phyloP scores from a whole-genome alignment of 495 filamentous ascomycete genomes.

The Aspergillus carlsbadensis region DNA sequence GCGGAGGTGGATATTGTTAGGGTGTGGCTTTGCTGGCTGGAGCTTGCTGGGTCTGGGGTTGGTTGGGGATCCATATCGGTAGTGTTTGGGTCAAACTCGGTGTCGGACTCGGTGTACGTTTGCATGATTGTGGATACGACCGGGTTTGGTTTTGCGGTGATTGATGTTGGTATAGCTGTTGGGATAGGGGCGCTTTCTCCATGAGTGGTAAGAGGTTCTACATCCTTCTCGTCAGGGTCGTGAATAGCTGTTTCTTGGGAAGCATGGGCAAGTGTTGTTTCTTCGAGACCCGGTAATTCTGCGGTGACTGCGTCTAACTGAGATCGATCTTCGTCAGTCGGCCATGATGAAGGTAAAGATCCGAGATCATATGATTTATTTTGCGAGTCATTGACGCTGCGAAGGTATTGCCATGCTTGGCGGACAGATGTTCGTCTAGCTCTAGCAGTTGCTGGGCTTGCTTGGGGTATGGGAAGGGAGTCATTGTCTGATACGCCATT shows the following conservation, averaged over 20 bases:
- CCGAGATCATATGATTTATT: constrained; percentile 23
- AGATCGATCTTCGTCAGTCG: constrained; percentile 17
- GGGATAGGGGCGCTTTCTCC: neutral
- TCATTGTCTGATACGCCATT: constrained; percentile 1
- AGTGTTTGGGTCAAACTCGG: neutral
- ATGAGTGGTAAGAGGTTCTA: neutral
- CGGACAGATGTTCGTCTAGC: constrained; percentile 27
- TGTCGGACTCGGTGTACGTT: neutral
- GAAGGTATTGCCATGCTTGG: constrained; percentile 28
- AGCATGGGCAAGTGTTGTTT: neutral
- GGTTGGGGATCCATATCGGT: no score
- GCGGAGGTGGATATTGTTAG: constrained; percentile 16
- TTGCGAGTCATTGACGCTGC: constrained; percentile 16
- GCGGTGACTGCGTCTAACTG: neutral
- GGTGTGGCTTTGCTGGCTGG: constrained; percentile 8
- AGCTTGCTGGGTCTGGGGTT: neutral
- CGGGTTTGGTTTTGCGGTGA: neutral
- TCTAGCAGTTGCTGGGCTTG: constrained; percentile 11
- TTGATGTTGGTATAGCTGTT: neutral
- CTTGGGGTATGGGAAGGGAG: neutral
- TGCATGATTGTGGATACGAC: neutral
- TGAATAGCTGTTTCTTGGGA: neutral
- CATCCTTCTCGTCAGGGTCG: neutral
- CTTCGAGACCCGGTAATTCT: neutral
- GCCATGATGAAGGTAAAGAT: constrained; percentile 33